Base-by-base conservation (phyloP, 306 rosid species). In the Senna tora region DNA sequence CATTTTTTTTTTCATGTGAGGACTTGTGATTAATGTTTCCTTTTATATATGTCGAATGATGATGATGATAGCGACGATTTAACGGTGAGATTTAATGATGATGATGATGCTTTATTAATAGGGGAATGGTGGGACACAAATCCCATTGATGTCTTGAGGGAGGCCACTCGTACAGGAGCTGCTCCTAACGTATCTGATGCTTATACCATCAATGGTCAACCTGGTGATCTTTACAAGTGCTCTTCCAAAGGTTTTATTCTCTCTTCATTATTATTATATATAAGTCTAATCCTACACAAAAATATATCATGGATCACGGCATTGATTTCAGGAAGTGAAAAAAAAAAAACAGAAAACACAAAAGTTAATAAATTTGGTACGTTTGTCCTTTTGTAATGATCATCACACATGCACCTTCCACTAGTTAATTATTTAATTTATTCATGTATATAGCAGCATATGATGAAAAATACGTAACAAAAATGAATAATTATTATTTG, bases 51-150 rank as follows among this genome's bases (percentile, higher is more conserved):
- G 33, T 49, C n/a, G n/a, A n/a, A n/a, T n/a, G n/a, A n/a, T 69
- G 33, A 50, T 39, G 71, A 25, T 25, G 30, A 25, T 25, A 3
- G 30, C 30, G 30, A 25, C 30, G 30, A 36, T 36, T 30, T 65
- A 16, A 54, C 65, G 33, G 9, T 13, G 58, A 62, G 22, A 39
- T 53, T 43, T 75, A 76, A 58, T 33, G 0, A 20, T 69, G 57
- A 30, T 9, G 38, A 57, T 68, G 17, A 43, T 61, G 32, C 49
- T 50, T 56, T 34, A 52, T 75, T 59, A n/a, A n/a, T n/a, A 89
- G 97, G 97, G 72, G 98, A 94, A 83, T 94, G 97, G 98, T 91
- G 98, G 98, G 80, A 94, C 54, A 83, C 92, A 62, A 86, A 94
- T 70, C 98, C 98, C 22, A 67, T 94, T 4, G 86, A 87, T 72